Conservation (phyloP, 768 basidiomycete species). For the Phylloporus sp. region DNA sequence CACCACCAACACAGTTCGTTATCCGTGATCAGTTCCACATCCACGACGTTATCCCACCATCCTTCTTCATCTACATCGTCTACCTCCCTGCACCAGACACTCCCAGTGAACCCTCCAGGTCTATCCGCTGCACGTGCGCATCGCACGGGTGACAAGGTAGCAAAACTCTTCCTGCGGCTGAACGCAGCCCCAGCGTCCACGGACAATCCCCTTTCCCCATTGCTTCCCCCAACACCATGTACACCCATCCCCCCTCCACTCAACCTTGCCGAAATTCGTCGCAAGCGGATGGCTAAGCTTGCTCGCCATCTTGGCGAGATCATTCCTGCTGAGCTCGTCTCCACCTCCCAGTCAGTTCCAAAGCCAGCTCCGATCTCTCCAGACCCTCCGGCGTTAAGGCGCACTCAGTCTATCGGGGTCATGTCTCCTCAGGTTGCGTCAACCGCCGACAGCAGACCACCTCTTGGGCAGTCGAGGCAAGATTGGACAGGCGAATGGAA, state of each 20-base stretch:
- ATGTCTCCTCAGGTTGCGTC: not conserved
- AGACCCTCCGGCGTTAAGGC: not conserved
- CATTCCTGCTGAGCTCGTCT: constrained; percentile 52
- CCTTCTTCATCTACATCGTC: constrained; percentile 19
- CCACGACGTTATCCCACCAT: constrained; percentile 6
- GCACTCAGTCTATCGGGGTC: constrained; percentile 15
- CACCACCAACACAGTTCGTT: constrained; percentile 18
- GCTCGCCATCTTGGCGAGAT: constrained; percentile 54
- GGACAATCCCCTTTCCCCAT: constrained; percentile 5
- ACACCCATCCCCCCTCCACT: constrained; percentile 17
- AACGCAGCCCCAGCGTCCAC: constrained; percentile 13
- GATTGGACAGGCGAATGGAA: constrained; percentile 42
- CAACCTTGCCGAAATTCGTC: constrained; percentile 32
- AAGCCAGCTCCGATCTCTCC: not conserved
- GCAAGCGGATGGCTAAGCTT: constrained; percentile 55
- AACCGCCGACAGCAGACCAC: not conserved
- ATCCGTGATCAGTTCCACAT: constrained; percentile 18
- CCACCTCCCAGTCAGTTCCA: constrained; percentile 17
- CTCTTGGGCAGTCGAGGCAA: not conserved
- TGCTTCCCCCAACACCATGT: constrained; percentile 12
- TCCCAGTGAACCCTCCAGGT: constrained; percentile 15
- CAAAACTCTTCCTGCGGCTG: constrained; percentile 21
- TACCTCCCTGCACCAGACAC: constrained; percentile 7
- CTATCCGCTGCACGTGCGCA: constrained; percentile 11
- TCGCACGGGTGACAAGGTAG: constrained; percentile 13